A percentile compares a stretch with the other conserved stretches of the same genome.
These are phyloP conservation scores for Ogataea dorogensis DNA, from an alignment of 805 yeast species.

Conservation along the genomic window DNA sequence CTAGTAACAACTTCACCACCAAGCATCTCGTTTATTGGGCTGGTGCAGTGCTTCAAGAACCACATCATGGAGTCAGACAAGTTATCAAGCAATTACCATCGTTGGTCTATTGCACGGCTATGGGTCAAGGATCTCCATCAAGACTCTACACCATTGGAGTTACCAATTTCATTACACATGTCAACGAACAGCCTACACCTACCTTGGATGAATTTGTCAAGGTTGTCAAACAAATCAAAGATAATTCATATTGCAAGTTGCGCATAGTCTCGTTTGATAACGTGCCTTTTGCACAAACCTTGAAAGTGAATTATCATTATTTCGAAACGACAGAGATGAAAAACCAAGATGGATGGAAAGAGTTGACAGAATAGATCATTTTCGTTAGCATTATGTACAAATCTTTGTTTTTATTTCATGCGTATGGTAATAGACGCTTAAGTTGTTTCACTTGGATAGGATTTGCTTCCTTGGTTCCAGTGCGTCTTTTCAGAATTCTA, in stretches of 20 bases:
- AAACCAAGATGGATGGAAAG: slow-evolving; percentile 54
- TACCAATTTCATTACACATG: slow-evolving; percentile 86
- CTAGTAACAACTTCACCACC: slow-evolving; percentile 57
- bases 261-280: slow-evolving; percentile 83
- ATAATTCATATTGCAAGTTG: slow-evolving; percentile 75
- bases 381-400: slow-evolving; percentile 5
- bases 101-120: slow-evolving; percentile 75
- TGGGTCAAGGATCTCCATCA: slow-evolving; percentile 83
- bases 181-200: slow-evolving; percentile 72
- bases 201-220: slow-evolving; percentile 65
- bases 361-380: slow-evolving; percentile 38
- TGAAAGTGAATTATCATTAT: slow-evolving; percentile 86
- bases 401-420: slow-evolving; percentile 16
- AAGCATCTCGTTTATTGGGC: slow-evolving; percentile 75
- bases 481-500: slow-evolving; percentile 55
- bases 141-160: slow-evolving; percentile 74
- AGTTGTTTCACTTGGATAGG: slow-evolving; percentile 58
- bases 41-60: slow-evolving; percentile 79
- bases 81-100: slow-evolving; percentile 75
- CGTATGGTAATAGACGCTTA: slow-evolving; percentile 51
- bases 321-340: slow-evolving; percentile 69
- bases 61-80: slow-evolving; percentile 92
- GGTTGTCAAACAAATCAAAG: slow-evolving; percentile 69
- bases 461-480: slow-evolving; percentile 55
- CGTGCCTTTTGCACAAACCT: slow-evolving; percentile 79